These are phyloP conservation scores for Eucalyptus cladocalyx DNA, from an alignment of 345 rosid species.

Conservation along the genomic window DNA sequence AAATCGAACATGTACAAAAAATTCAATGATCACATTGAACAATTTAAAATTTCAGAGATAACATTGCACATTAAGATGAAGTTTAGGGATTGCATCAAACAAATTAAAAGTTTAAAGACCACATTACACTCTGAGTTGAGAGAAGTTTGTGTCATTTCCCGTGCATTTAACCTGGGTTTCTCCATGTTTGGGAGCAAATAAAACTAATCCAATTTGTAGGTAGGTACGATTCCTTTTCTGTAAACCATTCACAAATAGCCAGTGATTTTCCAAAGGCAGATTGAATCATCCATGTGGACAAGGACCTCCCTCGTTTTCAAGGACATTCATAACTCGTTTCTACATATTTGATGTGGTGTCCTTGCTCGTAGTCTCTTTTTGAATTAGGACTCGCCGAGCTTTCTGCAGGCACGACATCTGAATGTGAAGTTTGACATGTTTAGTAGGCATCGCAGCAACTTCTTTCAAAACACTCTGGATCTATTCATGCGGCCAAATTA, in stretches of 20 bases:
- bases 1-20: accelerated
- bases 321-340: background rate
- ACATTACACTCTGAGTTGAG: accelerated
- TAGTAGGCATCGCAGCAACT: background rate
- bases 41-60: accelerated
- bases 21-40: accelerated
- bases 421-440: background rate
- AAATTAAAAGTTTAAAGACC: too few relatives aligned
- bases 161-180: accelerated
- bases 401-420: background rate
- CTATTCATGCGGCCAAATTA: background rate
- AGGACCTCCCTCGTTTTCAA: background rate
- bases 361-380: background rate
- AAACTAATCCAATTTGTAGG: background rate
- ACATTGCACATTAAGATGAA: accelerated
- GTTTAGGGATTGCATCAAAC: accelerated
- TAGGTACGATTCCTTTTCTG: background rate
- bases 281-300: background rate
- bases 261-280: background rate
- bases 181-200: background rate
- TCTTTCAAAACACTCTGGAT: background rate
- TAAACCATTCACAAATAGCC: background rate
- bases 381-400: background rate
- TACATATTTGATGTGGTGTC: background rate
- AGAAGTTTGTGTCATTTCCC: accelerated